These are phyloP conservation scores for Leccinum subfulvum DNA, from an alignment of 1,284 basidiomycete species.

Conservation along the genomic window DNA sequence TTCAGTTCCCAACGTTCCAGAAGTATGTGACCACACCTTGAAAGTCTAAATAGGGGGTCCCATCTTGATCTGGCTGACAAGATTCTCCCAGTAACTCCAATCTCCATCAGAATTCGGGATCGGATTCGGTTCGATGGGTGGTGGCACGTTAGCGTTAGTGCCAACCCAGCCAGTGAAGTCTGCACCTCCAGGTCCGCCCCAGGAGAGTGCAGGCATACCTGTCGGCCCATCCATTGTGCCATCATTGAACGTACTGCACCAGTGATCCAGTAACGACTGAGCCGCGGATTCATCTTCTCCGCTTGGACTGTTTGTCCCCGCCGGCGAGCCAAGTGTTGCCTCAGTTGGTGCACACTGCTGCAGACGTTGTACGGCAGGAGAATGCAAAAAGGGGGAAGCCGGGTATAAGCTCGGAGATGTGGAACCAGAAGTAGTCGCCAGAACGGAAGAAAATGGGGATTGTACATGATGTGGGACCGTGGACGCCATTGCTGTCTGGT, in stretches of 20 bases:
- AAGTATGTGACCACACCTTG: neutral
- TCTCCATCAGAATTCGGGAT: conserved; percentile 61
- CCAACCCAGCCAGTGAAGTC: conserved; percentile 64
- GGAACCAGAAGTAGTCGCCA: conserved; percentile 30
- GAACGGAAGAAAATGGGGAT: conserved; percentile 38
- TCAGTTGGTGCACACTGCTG: conserved; percentile 46
- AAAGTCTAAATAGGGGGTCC: conserved; percentile 32
- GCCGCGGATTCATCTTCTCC: conserved; percentile 74
- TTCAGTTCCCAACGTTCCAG: neutral
- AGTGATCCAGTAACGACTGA: conserved; percentile 75
- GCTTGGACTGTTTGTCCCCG: conserved; percentile 62
- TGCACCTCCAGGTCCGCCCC: conserved; percentile 58
- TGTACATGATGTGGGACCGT: conserved; percentile 27
- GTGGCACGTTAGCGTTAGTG: conserved; percentile 27
- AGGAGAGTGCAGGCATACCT: conserved; percentile 50
- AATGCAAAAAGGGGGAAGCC: conserved; percentile 41
- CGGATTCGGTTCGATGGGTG: conserved; percentile 41
- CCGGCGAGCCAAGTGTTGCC: conserved; percentile 50
- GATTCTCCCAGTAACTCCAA: conserved; percentile 78
- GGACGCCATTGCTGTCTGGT: conserved; percentile 35
- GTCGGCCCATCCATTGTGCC: conserved; percentile 54
- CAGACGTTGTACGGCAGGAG: conserved; percentile 60
- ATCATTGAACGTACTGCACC: conserved; percentile 74
- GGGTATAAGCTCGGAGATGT: conserved; percentile 31
- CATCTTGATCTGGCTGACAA: conserved; percentile 73